Percentiles rank a stretch among this genome's conserved stretches.
phyloP scores from a whole-genome alignment of 257 asterid species.

The Avicennia marina region DNA sequence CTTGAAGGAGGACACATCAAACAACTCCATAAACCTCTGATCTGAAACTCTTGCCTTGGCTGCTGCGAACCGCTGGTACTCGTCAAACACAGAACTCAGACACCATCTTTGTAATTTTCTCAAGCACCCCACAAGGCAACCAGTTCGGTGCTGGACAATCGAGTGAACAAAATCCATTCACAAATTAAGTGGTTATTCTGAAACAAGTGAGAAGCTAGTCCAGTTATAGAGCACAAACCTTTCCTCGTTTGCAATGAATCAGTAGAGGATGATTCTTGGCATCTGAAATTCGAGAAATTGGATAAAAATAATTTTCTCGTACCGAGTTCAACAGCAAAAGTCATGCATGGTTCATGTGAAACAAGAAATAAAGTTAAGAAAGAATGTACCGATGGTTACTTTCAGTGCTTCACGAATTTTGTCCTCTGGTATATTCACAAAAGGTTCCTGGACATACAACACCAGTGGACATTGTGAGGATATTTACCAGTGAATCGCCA shows the following conservation, averaged over 20 bases:
- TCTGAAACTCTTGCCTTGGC: slow-evolving; percentile 81
- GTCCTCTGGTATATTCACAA: slow-evolving; percentile 78
- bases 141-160: slow-evolving; percentile 73
- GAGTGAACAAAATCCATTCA: neutral
- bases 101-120: slow-evolving; percentile 84
- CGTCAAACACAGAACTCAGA: slow-evolving; percentile 72
- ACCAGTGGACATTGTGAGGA: neutral
- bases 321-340: no score
- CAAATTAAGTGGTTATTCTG: slow-evolving; percentile 4
- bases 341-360: neutral
- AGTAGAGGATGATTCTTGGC: slow-evolving; percentile 67
- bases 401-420: slow-evolving; percentile 70
- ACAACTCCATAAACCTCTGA: slow-evolving; percentile 84
- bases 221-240: slow-evolving; percentile 28
- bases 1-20: slow-evolving; percentile 55
- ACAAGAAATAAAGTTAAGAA: neutral
- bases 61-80: slow-evolving; percentile 87
- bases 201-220: neutral
- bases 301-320: neutral
- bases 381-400: slow-evolving; percentile 53
- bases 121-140: slow-evolving; percentile 87
- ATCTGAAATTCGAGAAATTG: slow-evolving; percentile 35
- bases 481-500: no score
- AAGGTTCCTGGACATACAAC: slow-evolving; percentile 54
- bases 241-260: slow-evolving; percentile 88